Conservation (phyloP, 192 early-diverging fungal genomes). For the Oehlia diaphana region DNA sequence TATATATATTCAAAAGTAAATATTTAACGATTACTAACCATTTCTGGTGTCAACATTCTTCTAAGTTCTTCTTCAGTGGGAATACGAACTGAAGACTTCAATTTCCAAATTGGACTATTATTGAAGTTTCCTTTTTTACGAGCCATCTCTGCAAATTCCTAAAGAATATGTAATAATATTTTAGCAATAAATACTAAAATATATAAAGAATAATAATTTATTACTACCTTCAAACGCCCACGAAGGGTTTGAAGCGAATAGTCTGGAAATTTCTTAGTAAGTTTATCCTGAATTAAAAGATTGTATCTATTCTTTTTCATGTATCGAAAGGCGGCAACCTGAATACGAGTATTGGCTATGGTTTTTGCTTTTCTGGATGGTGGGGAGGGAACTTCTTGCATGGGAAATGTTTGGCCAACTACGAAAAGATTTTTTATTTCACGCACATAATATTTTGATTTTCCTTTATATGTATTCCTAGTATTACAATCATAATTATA, state of each 20-base stretch:
- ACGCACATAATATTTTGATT: constrained; percentile 84
- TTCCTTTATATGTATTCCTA: constrained; percentile 70
- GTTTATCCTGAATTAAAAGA: constrained; percentile 72
- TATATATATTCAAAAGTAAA: not conserved
- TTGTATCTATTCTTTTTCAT: constrained; percentile 81
- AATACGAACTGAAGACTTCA: constrained; percentile 67
- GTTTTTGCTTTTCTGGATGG: constrained; percentile 91
- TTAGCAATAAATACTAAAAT: not conserved
- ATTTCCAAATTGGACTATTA: constrained; percentile 89
- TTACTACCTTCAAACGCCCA: constrained; percentile 61
- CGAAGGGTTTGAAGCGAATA: constrained; percentile 85
- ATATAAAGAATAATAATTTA: not conserved
- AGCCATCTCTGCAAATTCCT: constrained; percentile 96
- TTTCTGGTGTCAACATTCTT: constrained; percentile 91
- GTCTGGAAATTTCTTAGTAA: constrained; percentile 82
- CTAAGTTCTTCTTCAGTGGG: constrained; percentile 88
- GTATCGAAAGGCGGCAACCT: constrained; percentile 84
- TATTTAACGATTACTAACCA: constrained; percentile 50
- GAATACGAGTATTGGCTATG: constrained; percentile 81
- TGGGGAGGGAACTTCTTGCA: constrained; percentile 92
- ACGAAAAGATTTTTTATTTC: constrained; percentile 80
- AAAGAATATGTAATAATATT: not conserved
- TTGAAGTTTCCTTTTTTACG: constrained; percentile 69
- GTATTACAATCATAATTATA: not conserved
- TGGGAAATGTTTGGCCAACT: constrained; percentile 91